Percentiles rank a stretch among this genome's conserved stretches.
Evolutionary conservation across 2,329 filamentous ascomycete genomes (phyloP).

Genomic region (Herpotrichia juniperi): DNA sequence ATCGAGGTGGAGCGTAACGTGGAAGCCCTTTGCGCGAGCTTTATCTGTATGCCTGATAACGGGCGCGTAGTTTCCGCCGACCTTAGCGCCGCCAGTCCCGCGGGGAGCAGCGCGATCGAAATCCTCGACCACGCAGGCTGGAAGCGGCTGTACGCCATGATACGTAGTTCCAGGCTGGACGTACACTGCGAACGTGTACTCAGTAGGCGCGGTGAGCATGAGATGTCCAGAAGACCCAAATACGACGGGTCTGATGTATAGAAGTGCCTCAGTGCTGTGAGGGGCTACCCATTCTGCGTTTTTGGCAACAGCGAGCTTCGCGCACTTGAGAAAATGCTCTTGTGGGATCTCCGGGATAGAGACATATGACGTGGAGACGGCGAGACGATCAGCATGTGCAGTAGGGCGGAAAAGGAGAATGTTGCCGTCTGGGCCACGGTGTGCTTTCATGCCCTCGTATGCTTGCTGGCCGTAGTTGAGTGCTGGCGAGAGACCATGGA

Average conservation of each 20-base stretch:
- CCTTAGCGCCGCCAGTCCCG: slow-evolving; percentile 41
- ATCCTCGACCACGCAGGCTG: slow-evolving; percentile 41
- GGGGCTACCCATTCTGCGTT: slow-evolving; percentile 36
- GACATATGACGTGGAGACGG: slow-evolving; percentile 30
- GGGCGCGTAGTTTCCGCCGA: slow-evolving; percentile 48
- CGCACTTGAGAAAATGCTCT: slow-evolving; percentile 31
- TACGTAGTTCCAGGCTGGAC: slow-evolving; percentile 32
- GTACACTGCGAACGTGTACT: slow-evolving; percentile 41
- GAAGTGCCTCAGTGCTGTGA: slow-evolving; percentile 29
- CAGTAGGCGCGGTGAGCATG: slow-evolving; percentile 23
- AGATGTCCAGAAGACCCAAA: slow-evolving; percentile 37
- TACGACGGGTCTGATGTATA: slow-evolving; percentile 45
- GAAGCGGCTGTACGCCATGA: slow-evolving; percentile 28
- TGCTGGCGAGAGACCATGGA: slow-evolving; percentile 26
- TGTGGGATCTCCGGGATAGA: slow-evolving; percentile 39
- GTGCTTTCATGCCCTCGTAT: slow-evolving; percentile 27
- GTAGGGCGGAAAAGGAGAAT: slow-evolving; percentile 41
- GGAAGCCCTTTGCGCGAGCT: slow-evolving; percentile 37
- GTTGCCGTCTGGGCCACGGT: slow-evolving; percentile 20
- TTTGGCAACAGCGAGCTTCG: slow-evolving; percentile 28
- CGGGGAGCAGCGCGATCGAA: slow-evolving; percentile 44
- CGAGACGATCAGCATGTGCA: slow-evolving; percentile 37
- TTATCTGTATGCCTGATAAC: slow-evolving; percentile 39
- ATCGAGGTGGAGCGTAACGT: slow-evolving; percentile 44
- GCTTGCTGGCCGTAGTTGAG: slow-evolving; percentile 30